Base-by-base conservation (phyloP, 805 yeast species). In the Geotrichum ghanense region DNA sequence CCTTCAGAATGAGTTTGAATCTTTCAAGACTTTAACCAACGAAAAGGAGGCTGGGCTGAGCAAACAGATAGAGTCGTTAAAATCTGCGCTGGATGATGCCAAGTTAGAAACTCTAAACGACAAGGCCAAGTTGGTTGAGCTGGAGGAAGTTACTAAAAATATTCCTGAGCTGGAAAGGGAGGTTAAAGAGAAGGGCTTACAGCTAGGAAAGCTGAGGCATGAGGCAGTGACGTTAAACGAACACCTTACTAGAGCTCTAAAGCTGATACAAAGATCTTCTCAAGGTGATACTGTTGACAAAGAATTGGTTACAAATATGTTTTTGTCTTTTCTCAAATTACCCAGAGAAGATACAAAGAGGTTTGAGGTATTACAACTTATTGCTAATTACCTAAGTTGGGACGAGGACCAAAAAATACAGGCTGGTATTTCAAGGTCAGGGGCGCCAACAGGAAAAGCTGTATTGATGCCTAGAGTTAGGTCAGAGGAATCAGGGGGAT, bases 331-430 rank as follows among this genome's bases (percentile, higher is more conserved):
- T 64, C 73, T 92, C 16, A 81, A 82, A 26, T 70, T 90, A 23
- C 96, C 95, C 4, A 71, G 97, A 50, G 95, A 92, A 1, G 98
- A 92, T 61, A 75, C 95, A 6, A 90, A 89, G 65, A 88, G 92
- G 64, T 92, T 84, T 60, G 97, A 92, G 70, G 95, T 90, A 2
- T 71, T 92, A 43, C 84, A 78, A 60, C 72, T 92, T 50, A 82
- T 92, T 41, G 75, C 95, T 9, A 84, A 85, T 50, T 81, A 82
- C 54, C 69, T 92, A 48, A 81, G 76, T 49, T 92, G 98, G 98
- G 89, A 83, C 62, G 92, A 86, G 44, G 79, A 56, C 10, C 57
- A 60, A 22, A 56, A 61, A 25, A 56, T 56, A 21, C 58, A 57
- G 41, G 67, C 60, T 1, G 68, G 68, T 1, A 52, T 64, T 20